These are phyloP conservation scores for Apiotrichum montevideense DNA, from an alignment of 1,284 basidiomycete species.

Conservation along the genomic window DNA sequence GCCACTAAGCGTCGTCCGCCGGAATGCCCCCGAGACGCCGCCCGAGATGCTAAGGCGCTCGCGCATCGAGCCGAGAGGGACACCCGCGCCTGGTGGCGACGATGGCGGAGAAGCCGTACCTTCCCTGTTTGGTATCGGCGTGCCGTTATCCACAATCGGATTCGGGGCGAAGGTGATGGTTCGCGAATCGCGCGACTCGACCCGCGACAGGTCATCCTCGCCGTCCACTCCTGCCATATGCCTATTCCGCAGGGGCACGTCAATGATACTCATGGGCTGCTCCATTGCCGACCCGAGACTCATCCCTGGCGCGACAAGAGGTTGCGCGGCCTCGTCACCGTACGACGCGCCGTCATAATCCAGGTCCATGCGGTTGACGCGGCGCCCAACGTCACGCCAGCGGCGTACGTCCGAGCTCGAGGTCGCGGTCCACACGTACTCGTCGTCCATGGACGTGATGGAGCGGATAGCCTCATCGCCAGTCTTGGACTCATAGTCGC, in stretches of 20 bases:
- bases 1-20: slow-evolving; percentile 20
- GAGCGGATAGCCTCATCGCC: slow-evolving; percentile 70
- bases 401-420: slow-evolving; percentile 71
- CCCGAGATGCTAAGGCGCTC: slow-evolving; percentile 18
- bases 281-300: slow-evolving; percentile 20
- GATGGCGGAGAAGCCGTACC: not conserved
- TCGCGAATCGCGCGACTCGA: slow-evolving; percentile 30
- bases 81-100: slow-evolving; percentile 5
- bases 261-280: slow-evolving; percentile 17
- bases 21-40: not conserved
- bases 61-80: slow-evolving; percentile 14
- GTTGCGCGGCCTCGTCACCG: slow-evolving; percentile 5
- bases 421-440: slow-evolving; percentile 84
- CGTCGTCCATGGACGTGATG: slow-evolving; percentile 77
- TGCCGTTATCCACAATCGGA: slow-evolving; percentile 6
- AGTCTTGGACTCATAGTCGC: slow-evolving; percentile 37
- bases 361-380: slow-evolving; percentile 57
- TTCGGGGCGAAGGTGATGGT: slow-evolving; percentile 38
- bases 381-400: slow-evolving; percentile 60
- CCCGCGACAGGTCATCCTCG: slow-evolving; percentile 15
- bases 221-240: slow-evolving; percentile 17
- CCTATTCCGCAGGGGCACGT: slow-evolving; percentile 21
- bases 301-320: not conserved
- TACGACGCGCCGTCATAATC: slow-evolving; percentile 34
- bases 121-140: not conserved